Conservation (phyloP, 2,329 filamentous ascomycete genomes). For the Diaporthe citri region DNA sequence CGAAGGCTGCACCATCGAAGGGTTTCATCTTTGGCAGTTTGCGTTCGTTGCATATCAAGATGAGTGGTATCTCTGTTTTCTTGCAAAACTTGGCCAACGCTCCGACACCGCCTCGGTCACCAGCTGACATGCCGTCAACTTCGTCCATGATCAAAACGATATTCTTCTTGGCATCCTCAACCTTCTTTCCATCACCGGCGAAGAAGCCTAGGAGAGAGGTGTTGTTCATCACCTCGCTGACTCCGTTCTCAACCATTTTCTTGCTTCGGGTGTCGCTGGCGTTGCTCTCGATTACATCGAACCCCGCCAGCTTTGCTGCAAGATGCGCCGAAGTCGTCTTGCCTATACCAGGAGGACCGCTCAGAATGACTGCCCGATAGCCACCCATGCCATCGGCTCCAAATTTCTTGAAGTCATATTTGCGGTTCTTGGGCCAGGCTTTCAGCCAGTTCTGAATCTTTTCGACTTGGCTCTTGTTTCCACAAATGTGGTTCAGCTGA, state of each 20-base stretch:
- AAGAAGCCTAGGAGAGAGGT: constrained; percentile 94
- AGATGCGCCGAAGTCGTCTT: constrained; percentile 98
- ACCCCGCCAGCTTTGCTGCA: constrained; percentile 91
- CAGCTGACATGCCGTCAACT: constrained; percentile 98
- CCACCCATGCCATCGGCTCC: constrained; percentile 87
- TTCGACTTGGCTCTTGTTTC: constrained; percentile 91
- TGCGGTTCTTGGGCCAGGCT: constrained; percentile 83
- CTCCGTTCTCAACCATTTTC: constrained; percentile 88
- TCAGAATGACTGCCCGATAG: constrained; percentile 92
- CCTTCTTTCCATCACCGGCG: constrained; percentile 82
- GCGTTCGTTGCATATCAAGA: constrained; percentile 97
- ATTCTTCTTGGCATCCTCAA: constrained; percentile 88
- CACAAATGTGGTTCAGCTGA: constrained; percentile 88
- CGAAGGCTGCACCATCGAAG: constrained; percentile 87
- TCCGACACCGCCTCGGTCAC: constrained; percentile 94
- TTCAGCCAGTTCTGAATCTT: constrained; percentile 90
- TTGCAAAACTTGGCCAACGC: constrained; percentile 94
- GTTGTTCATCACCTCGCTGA: constrained; percentile 93
- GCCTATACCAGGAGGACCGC: constrained; percentile 94
- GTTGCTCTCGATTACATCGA: constrained; percentile 94
- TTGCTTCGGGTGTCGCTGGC: constrained; percentile 97
- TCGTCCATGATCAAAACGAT: constrained; percentile 98
- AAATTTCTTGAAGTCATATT: constrained; percentile 83
- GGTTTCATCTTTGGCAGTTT: constrained; percentile 97
- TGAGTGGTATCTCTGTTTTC: constrained; percentile 94